These are phyloP conservation scores for Podochytrium sp. DNA, from an alignment of 192 early-diverging fungal genomes.

Conservation along the genomic window DNA sequence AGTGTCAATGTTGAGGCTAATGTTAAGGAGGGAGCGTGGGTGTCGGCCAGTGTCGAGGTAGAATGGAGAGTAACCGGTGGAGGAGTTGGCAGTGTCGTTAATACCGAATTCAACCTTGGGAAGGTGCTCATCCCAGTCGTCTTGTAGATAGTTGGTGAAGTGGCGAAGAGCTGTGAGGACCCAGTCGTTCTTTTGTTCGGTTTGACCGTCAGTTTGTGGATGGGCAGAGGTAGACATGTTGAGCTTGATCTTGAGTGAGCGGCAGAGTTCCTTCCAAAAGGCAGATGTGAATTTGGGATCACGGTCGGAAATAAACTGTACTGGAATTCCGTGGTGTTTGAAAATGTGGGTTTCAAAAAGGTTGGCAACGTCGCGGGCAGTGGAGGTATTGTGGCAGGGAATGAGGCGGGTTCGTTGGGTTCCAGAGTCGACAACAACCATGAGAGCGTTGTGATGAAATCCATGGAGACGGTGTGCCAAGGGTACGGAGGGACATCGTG, in stretches of 20 bases:
- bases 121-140: conserved; percentile 19
- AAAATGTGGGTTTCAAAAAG: not conserved
- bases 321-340: conserved; percentile 35
- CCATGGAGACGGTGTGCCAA: not conserved
- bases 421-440: conserved; percentile 8
- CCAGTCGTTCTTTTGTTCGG: conserved; percentile 38
- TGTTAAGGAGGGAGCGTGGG: not conserved
- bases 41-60: not conserved
- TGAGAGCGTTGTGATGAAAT: not conserved
- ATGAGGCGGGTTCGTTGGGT: not conserved
- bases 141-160: conserved; percentile 39
- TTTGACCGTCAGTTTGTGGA: conserved; percentile 44
- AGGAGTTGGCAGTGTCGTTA: conserved; percentile 50
- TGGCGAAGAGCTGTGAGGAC: conserved; percentile 35
- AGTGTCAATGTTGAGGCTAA: not conserved
- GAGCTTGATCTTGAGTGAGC: conserved; percentile 35
- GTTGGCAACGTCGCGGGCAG: conserved; percentile 5
- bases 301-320: conserved; percentile 49
- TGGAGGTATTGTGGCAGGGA: conserved; percentile 1
- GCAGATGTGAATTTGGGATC: conserved; percentile 45
- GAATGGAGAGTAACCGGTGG: conserved; percentile 32
- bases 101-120: conserved; percentile 60
- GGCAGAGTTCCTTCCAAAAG: conserved; percentile 14
- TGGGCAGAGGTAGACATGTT: conserved; percentile 37
- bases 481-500: not conserved